A percentile compares a stretch with the other conserved stretches of the same genome.
Evolutionary conservation across 441 rosid genomes (phyloP).

Genomic region (Flueggea neowawraea): DNA sequence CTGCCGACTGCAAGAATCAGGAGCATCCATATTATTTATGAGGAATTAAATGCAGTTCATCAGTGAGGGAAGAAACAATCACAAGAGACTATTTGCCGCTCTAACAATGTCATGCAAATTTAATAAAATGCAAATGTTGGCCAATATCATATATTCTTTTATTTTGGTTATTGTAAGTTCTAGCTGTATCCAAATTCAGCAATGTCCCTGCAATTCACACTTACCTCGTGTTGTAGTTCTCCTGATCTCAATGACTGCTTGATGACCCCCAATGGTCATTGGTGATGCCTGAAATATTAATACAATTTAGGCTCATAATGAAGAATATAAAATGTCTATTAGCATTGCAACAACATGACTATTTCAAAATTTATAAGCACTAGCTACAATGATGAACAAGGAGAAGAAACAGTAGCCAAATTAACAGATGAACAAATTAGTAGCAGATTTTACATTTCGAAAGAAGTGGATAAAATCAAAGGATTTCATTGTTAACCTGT

Average conservation of each 20-base stretch:
- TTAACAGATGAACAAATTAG: too few relatives aligned
- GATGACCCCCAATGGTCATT: slow-evolving; percentile 38
- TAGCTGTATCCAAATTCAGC: neutral
- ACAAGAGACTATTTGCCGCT: too few relatives aligned
- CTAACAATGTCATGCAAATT: too few relatives aligned
- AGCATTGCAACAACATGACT: neutral
- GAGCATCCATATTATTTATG: neutral
- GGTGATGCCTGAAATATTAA: slow-evolving; percentile 61
- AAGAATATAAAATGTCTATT: too few relatives aligned
- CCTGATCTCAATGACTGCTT: slow-evolving; percentile 52
- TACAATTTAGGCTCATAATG: neutral
- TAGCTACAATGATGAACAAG: neutral
- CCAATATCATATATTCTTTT: neutral
- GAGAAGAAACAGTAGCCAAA: too few relatives aligned
- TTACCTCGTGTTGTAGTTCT: slow-evolving; percentile 51
- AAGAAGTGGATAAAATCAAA: too few relatives aligned
- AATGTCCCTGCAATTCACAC: slow-evolving; percentile 1
- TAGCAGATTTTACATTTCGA: too few relatives aligned
- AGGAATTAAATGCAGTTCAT: too few relatives aligned
- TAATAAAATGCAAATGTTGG: too few relatives aligned
- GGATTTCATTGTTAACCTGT: too few relatives aligned
- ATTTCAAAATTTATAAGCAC: neutral
- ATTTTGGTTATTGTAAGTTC: neutral
- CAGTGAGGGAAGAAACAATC: neutral
- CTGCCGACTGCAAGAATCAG: slow-evolving; percentile 36